phyloP scores from a whole-genome alignment of 495 filamentous ascomycete genomes.

The Podospora comata region DNA sequence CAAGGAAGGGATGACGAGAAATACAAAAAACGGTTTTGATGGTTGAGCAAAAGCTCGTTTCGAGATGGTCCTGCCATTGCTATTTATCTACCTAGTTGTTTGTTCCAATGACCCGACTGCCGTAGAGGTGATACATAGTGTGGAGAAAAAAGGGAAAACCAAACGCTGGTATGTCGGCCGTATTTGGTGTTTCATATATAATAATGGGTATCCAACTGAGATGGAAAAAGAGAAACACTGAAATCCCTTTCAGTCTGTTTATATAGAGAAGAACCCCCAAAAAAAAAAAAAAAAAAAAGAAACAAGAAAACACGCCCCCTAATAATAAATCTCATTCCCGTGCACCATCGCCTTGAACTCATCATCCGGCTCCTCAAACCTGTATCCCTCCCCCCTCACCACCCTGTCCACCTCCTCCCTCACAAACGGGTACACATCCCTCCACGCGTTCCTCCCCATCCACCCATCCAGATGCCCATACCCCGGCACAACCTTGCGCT shows the following conservation, averaged over 20 bases:
- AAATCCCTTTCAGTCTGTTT: background rate
- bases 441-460: slow-evolving; percentile 61
- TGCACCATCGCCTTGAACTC: slow-evolving; percentile 41
- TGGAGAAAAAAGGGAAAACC: background rate
- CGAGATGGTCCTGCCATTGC: background rate
- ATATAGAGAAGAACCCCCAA: background rate
- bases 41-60: too few species aligned
- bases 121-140: background rate
- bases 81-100: too few species aligned
- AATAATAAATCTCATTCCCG: slow-evolving; percentile 41
- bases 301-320: background rate
- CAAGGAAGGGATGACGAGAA: too few species aligned
- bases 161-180: background rate
- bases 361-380: slow-evolving; percentile 42
- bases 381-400: slow-evolving; percentile 37
- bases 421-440: slow-evolving; percentile 61
- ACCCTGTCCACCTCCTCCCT: slow-evolving; percentile 54
- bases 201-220: background rate
- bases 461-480: slow-evolving; percentile 67
- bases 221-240: background rate
- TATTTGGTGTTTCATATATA: background rate
- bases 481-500: slow-evolving; percentile 53
- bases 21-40: too few species aligned
- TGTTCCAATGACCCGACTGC: background rate
- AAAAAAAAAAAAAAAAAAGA: background rate